Percentiles rank a stretch among this genome's conserved stretches.
These are phyloP conservation scores for Yarrowia osloensis DNA, from an alignment of 805 yeast species.

Conservation along the genomic window DNA sequence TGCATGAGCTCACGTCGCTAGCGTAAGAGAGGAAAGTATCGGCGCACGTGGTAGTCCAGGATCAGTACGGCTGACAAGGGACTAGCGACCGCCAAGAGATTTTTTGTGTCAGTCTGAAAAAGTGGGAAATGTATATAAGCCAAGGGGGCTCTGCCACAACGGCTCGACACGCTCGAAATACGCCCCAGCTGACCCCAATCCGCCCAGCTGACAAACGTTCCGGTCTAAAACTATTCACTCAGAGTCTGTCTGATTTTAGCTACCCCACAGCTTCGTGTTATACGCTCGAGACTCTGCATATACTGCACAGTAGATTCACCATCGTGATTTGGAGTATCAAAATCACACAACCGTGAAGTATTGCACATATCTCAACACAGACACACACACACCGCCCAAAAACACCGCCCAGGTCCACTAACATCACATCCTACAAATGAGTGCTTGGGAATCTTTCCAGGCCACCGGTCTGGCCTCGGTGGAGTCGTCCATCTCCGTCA, in stretches of 20 bases:
- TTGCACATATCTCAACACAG: no score
- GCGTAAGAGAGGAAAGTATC: constrained; percentile 9
- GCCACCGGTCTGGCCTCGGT: constrained; percentile 30
- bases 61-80: constrained; percentile 27
- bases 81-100: constrained; percentile 17
- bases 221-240: neutral
- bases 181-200: neutral
- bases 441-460: constrained; percentile 4
- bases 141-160: neutral
- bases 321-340: neutral
- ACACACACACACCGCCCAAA: neutral
- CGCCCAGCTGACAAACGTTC: neutral
- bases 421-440: neutral
- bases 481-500: constrained; percentile 34
- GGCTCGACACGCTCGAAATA: neutral
- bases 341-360: neutral
- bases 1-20: constrained; percentile 8
- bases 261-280: neutral
- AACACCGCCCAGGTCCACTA: neutral
- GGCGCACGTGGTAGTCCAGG: constrained; percentile 4
- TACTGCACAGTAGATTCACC: neutral
- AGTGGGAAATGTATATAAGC: neutral
- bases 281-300: neutral
- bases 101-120: neutral
- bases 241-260: constrained; percentile 1